Evolutionary conservation across 192 early-diverging fungal genomes (phyloP).

Genomic region (Fimicolochytrium jonesii): DNA sequence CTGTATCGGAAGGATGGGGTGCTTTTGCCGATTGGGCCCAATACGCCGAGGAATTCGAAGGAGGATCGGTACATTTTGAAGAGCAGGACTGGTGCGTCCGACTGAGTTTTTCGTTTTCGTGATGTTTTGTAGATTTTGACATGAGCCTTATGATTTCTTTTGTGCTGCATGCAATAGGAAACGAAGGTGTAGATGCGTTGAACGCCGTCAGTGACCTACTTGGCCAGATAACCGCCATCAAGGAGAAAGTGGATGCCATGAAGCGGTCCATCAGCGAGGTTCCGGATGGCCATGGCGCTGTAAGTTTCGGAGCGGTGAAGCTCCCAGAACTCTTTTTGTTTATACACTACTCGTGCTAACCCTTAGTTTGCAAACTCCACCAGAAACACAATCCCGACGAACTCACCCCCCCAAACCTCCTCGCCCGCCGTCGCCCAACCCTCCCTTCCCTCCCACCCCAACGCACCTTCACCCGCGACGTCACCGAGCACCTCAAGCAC

Average conservation of each 20-base stretch:
- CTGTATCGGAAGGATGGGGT: neutral
- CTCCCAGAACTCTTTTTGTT: no score
- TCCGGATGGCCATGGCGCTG: no score
- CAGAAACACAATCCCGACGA: no score
- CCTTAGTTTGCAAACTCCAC: no score
- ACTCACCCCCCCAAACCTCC: no score
- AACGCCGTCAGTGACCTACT: slow-evolving; percentile 5
- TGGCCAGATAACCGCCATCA: neutral
- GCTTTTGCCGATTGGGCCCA: slow-evolving; percentile 4
- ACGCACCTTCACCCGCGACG: slow-evolving; percentile 19
- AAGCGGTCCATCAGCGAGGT: no score
- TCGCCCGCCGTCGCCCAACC: no score
- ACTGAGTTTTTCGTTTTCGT: neutral
- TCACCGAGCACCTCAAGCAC: slow-evolving; percentile 29
- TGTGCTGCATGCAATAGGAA: neutral
- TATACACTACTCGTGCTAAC: no score
- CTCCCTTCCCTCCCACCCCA: no score
- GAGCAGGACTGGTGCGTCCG: neutral
- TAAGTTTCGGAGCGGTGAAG: no score
- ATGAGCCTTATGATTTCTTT: neutral
- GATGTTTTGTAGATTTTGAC: neutral
- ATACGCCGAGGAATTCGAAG: slow-evolving; percentile 1
- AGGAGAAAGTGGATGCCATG: neutral
- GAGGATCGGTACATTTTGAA: slow-evolving; percentile 4
- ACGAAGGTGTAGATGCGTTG: no score